Base-by-base conservation (phyloP, 768 basidiomycete genomes). In the Trametes gibbosa region DNA sequence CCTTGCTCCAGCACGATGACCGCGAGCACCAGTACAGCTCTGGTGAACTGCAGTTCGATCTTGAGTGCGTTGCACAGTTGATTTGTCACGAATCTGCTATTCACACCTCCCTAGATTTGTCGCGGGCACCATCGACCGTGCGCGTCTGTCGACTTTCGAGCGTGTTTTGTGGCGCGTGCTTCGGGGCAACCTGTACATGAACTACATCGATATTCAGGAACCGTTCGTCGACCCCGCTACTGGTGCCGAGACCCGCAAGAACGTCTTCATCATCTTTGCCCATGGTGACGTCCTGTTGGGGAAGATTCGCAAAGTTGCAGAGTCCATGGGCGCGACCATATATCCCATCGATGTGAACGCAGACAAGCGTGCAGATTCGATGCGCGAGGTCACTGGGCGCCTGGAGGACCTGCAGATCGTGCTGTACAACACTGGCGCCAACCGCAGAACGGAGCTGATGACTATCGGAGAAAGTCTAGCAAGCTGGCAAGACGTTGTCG, bases 211-310 rank as follows among this genome's bases (percentile, higher is more conserved):
- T 74, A 98, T 99, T 65, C 81, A 83, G 39, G 92, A 96, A 65
- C 90, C 93, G 6, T 97, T 98, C 67, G 80, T 93, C 57, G 93
- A 98, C 70, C 90, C 95, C 14, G 81, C 79, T 21, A 91, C 91
- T 0, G 89, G 88, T 35, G 77, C 75, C 19, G 91, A 95, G 76
- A 90, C 90, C 21, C 85, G 90, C 77, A 99, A 98, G 83, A 95
- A 98, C 67, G 97, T 98, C 40, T 99, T 99, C 78, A 96, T 99
- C 76, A 98, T 99, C 70, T 99, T 99, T 67, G 97, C 97, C 0
- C 95, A 99, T 66, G 97, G 97, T 17, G 87, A 92, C 39, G 86
- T 89, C 19, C 79, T 98, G 21, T 84, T 99, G 27, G 83, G 92
- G 63, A 99, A 98, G 81, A 98, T 99, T 69, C 91, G 95, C 71